Percentiles rank a stretch among this genome's conserved stretches.
phyloP scores from a whole-genome alignment of 192 early-diverging fungal species.

The Dissophora ornata region DNA sequence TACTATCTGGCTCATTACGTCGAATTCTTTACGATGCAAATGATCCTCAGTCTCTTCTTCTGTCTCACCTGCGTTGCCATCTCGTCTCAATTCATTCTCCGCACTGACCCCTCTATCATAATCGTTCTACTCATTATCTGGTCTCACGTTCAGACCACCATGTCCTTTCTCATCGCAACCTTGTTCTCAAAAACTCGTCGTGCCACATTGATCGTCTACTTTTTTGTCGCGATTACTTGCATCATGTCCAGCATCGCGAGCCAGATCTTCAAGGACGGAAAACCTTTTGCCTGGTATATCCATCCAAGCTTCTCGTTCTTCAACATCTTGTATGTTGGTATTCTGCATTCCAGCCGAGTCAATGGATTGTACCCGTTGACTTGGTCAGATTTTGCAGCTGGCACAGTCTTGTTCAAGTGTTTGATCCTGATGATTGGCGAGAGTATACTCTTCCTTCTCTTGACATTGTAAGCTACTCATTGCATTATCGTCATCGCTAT shows the following conservation, averaged over 20 bases:
- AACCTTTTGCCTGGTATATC: slow-evolving; percentile 34
- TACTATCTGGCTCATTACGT: slow-evolving; percentile 42
- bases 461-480: slow-evolving; percentile 36
- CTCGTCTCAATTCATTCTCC: slow-evolving; percentile 22
- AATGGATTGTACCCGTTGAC: slow-evolving; percentile 35
- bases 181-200: slow-evolving; percentile 40
- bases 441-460: slow-evolving; percentile 27
- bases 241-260: slow-evolving; percentile 23
- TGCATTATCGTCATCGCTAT: too few species aligned
- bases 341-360: slow-evolving; percentile 11
- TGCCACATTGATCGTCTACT: slow-evolving; percentile 38
- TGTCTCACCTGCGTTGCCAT: slow-evolving; percentile 25
- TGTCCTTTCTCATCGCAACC: slow-evolving; percentile 24
- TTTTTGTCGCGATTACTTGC: slow-evolving; percentile 37
- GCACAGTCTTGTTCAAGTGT: slow-evolving; percentile 17
- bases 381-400: slow-evolving; percentile 23
- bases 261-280: slow-evolving; percentile 27
- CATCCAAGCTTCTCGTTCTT: slow-evolving; percentile 44
- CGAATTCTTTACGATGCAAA: slow-evolving; percentile 46
- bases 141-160: slow-evolving; percentile 30
- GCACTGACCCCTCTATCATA: slow-evolving; percentile 23
- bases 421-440: slow-evolving; percentile 34
- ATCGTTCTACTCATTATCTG: slow-evolving; percentile 28
- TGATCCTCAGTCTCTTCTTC: slow-evolving; percentile 40
- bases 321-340: slow-evolving; percentile 12